A percentile compares a stretch with the other conserved stretches of the same genome.
These are phyloP conservation scores for Sugiyamaella novakii DNA, from an alignment of 1,139 yeast genomes.

Conservation along the genomic window DNA sequence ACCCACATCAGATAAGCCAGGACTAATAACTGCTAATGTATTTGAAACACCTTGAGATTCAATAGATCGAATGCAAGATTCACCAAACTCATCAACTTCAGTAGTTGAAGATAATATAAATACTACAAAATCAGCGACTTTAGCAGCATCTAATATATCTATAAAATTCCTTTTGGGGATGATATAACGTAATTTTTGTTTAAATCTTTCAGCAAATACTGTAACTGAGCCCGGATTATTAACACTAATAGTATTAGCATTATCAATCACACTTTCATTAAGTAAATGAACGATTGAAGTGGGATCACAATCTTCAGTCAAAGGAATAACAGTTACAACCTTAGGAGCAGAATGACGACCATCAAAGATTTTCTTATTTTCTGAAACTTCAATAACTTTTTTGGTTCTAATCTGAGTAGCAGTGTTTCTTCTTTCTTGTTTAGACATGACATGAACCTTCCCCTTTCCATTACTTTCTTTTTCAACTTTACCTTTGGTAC, in stretches of 20 bases:
- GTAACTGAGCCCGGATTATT: slow-evolving; percentile 43
- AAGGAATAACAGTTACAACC: slow-evolving; percentile 75
- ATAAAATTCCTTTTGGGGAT: slow-evolving; percentile 66
- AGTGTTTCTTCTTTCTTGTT: slow-evolving; percentile 74
- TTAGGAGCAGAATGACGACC: slow-evolving; percentile 82
- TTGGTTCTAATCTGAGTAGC: slow-evolving; percentile 76
- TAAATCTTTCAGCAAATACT: slow-evolving; percentile 61
- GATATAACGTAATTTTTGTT: slow-evolving; percentile 71
- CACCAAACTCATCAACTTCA: slow-evolving; percentile 86
- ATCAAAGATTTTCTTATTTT: slow-evolving; percentile 67
- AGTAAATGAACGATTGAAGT: slow-evolving; percentile 56
- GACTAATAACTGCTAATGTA: slow-evolving; percentile 75
- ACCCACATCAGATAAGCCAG: slow-evolving; percentile 61
- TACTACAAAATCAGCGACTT: slow-evolving; percentile 83
- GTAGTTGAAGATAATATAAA: slow-evolving; percentile 82
- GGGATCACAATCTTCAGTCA: slow-evolving; percentile 71
- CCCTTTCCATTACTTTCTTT: slow-evolving; percentile 51
- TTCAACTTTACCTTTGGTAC: slow-evolving; percentile 86
- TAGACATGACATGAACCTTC: slow-evolving; percentile 48
- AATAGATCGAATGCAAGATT: slow-evolving; percentile 81
- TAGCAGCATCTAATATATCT: slow-evolving; percentile 80
- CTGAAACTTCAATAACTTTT: slow-evolving; percentile 56
- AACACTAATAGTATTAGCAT: slow-evolving; percentile 32
- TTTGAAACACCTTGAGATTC: slow-evolving; percentile 93
- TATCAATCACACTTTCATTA: slow-evolving; percentile 30